Conservation (phyloP, 441 rosid genomes). For the Bocquillonia castaneifolia region DNA sequence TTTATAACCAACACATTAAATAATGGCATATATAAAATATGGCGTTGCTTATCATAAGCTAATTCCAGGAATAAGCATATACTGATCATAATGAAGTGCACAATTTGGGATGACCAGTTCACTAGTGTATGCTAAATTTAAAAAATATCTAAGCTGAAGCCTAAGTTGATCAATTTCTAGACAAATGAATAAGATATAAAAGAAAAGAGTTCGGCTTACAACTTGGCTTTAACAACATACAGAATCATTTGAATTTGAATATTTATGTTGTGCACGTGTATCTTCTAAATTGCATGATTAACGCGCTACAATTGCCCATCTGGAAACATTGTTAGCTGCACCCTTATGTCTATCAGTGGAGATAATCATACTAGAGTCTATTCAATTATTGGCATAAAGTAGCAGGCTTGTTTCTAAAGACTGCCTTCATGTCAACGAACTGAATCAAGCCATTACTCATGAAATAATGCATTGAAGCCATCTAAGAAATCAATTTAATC, state of each 20-base stretch:
- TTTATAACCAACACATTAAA: slow-evolving; percentile 1
- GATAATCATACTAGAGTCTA: neutral
- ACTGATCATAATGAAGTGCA: neutral
- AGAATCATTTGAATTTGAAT: neutral
- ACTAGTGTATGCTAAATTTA: neutral
- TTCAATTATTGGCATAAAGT: neutral
- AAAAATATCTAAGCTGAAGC: neutral
- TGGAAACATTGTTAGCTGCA: neutral
- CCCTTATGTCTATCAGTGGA: neutral
- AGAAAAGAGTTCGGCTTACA: neutral
- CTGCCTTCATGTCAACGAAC: neutral
- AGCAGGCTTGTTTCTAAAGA: neutral
- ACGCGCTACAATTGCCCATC: neutral
- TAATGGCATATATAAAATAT: neutral
- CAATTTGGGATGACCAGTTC: neutral
- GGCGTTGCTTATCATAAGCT: neutral
- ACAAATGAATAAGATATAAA: neutral
- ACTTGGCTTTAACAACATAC: neutral
- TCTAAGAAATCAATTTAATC: neutral
- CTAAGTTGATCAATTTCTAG: neutral
- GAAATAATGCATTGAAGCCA: neutral
- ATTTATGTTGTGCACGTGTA: neutral
- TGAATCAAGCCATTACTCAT: neutral
- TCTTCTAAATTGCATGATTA: neutral
- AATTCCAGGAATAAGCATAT: neutral